Base-by-base conservation (phyloP, 345 rosid genomes). In the Brassica cretica region DNA sequence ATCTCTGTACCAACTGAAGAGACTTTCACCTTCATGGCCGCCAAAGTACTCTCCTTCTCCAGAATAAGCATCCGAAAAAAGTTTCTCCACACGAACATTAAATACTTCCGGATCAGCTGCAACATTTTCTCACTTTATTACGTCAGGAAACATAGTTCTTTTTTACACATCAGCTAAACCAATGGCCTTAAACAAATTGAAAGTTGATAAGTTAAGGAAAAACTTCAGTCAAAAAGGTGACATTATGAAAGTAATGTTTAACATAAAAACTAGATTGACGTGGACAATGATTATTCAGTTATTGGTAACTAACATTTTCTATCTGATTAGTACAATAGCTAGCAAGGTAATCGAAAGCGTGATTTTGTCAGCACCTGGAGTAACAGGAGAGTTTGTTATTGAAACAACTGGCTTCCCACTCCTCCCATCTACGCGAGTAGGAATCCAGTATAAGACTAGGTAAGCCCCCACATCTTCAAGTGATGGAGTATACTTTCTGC, bases 31-130 rank as follows among this genome's bases (percentile, higher is more conserved):
- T 84, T 91, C 97, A 30, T 88, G 84, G 71, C 98, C 99, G 80
- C 99, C 98, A 86, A 88, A 95, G 78, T 92, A 95, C 79, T 89
- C 87, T 70, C 98, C 99, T 85, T 88, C 91, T 62, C 99, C 99
- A 79, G 86, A 81, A 86, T 91, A 95, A 32, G 83, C 75, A 66
- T 89, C 85, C 65, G 72, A 77, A 73, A 89, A 86, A 41, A 89
- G 76, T 82, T 91, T 85, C 86, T 89, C 85, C 70, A 87, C 88
- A 71, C 68, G 79, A 80, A 95, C 93, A 78, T 87, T 78, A 59
- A 86, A 86, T 76, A 93, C 98, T 56, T 79, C 75, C 8, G 98
- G 97, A 80, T 66, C 87, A 66, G 91, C 99, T 95, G 98, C 84
- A 71, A 78, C 7, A 85, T 69, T 7, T 70, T 80, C n/a, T 69